These are phyloP conservation scores for Vitis rupestris DNA, from an alignment of 164 flowering plant genomes.

Conservation along the genomic window DNA sequence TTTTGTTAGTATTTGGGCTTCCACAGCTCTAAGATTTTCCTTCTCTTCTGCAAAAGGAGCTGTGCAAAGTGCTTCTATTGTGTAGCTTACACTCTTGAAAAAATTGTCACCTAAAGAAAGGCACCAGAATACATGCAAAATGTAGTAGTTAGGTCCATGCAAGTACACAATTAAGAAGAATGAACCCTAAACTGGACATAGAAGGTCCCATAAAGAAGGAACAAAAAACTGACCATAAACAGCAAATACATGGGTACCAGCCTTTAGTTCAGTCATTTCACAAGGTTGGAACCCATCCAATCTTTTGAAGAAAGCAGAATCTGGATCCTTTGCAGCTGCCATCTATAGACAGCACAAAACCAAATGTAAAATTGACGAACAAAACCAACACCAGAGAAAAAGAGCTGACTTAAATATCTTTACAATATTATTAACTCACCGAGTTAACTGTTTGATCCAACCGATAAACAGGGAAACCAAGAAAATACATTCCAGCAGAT, in stretches of 20 bases:
- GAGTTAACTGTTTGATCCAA: conserved; percentile 67
- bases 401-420: not conserved
- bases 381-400: conserved; percentile 1
- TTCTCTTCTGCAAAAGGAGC: conserved; percentile 74
- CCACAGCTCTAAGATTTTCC: conserved; percentile 71
- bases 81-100: conserved; percentile 85
- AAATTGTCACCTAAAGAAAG: conserved; percentile 82
- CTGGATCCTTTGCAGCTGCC: conserved; percentile 87
- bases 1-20: conserved; percentile 79
- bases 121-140: not conserved
- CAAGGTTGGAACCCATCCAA: conserved; percentile 95
- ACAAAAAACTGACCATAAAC: conserved; percentile 73
- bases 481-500: conserved; percentile 97
- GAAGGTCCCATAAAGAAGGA: not conserved
- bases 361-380: not conserved
- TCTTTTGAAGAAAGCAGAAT: conserved; percentile 85
- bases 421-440: conserved; percentile 37
- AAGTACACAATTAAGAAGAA: not conserved
- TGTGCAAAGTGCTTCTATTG: conserved; percentile 82
- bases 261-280: conserved; percentile 87
- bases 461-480: conserved; percentile 88
- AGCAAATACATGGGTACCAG: conserved; percentile 93
- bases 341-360: conserved; percentile 36
- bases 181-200: not conserved
- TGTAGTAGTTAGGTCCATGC: not conserved